phyloP scores from a whole-genome alignment of 164 flowering plant genomes.

The Sedum album region DNA sequence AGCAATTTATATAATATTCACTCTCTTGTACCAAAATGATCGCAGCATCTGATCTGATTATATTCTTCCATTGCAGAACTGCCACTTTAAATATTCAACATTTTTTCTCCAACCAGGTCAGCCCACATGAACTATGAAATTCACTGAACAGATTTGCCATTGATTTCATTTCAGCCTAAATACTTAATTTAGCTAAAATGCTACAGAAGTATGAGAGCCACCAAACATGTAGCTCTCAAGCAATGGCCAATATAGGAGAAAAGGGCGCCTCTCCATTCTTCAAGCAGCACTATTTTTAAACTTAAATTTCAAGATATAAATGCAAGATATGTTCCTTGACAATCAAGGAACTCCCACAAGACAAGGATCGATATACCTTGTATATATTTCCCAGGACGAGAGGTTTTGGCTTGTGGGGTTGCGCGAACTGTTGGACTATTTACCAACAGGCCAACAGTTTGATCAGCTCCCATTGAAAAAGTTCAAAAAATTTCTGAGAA shows the following conservation, averaged over 20 bases:
- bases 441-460: background rate
- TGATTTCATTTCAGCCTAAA: too few relatives aligned
- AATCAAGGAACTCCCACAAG: background rate
- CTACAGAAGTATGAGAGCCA: background rate
- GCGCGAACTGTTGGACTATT: background rate
- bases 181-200: background rate
- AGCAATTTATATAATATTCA: background rate
- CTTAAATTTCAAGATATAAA: background rate
- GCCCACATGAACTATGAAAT: background rate
- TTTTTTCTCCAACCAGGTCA: background rate
- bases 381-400: background rate
- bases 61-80: background rate
- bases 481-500: background rate
- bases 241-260: background rate
- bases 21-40: background rate
- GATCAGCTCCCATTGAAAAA: background rate
- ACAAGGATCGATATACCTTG: background rate
- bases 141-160: background rate
- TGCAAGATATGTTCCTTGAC: background rate
- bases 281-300: background rate
- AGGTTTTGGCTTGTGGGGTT: constrained; percentile 3
- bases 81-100: too few relatives aligned
- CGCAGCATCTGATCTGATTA: constrained; percentile 3
- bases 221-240: background rate
- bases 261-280: background rate